phyloP scores from a whole-genome alignment of 306 rosid species.

The Fagus sylvatica region DNA sequence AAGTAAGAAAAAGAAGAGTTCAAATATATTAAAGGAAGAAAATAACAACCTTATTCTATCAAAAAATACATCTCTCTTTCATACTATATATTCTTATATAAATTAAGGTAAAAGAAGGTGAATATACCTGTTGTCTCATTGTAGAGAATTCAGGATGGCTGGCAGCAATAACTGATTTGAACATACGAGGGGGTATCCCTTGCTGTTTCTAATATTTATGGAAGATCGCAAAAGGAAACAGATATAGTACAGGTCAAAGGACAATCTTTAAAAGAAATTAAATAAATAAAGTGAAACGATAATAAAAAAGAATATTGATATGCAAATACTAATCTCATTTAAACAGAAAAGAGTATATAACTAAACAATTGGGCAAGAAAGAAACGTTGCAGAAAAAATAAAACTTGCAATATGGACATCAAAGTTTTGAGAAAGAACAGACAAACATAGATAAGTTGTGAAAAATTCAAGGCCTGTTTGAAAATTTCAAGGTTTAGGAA shows the following conservation, averaged over 20 bases:
- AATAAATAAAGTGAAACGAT: neutral
- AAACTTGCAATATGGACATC: neutral
- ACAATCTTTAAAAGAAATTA: conserved; percentile 14
- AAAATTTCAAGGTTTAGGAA: conserved; percentile 3
- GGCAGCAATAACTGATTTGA: conserved; percentile 89
- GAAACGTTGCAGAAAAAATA: neutral
- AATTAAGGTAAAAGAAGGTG: conserved; percentile 14
- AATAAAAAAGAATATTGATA: neutral
- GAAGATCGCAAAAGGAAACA: conserved; percentile 10
- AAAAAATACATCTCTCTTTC: neutral
- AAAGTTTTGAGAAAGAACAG: neutral
- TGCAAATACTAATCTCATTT: neutral
- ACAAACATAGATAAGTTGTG: neutral
- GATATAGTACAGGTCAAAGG: conserved; percentile 16
- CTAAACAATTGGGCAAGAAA: neutral
- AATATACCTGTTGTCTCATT: conserved; percentile 85
- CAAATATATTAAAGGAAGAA: conserved; percentile 1
- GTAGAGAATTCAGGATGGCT: conserved; percentile 98
- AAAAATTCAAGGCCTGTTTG: conserved; percentile 16
- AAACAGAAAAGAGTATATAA: neutral
- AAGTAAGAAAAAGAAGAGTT: neutral
- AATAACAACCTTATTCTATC: conserved; percentile 4
- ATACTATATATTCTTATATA: neutral
- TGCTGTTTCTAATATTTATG: conserved; percentile 60
- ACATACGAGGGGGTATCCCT: conserved; percentile 91